Percentiles rank a stretch among this genome's conserved stretches.
Evolutionary conservation across 2,329 filamentous ascomycete genomes (phyloP).

Genomic region (Coniochaeta ligniaria): DNA sequence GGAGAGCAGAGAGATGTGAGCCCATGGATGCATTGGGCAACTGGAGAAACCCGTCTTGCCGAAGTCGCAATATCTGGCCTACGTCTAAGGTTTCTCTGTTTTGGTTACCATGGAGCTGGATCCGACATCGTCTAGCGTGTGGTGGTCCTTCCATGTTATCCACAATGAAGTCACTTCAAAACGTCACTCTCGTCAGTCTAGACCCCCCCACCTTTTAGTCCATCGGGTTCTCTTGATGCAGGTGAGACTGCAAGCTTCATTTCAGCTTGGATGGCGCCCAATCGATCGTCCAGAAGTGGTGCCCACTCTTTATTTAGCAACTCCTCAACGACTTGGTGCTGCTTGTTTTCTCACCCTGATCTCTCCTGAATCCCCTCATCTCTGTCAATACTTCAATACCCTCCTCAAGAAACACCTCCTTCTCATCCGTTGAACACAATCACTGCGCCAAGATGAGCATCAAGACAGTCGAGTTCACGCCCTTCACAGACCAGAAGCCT

Average conservation of each 20-base stretch:
- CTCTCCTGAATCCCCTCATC: not conserved
- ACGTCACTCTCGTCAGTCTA: not conserved
- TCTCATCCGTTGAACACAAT: not conserved
- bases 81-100: too few species aligned
- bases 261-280: not conserved
- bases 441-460: conserved; percentile 51
- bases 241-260: conserved; percentile 1
- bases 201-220: not conserved
- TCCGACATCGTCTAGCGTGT: not conserved
- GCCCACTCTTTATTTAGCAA: not conserved
- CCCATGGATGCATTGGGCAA: too few species aligned
- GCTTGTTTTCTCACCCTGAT: not conserved
- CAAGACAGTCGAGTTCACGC: conserved; percentile 73
- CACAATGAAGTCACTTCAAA: conserved; percentile 2
- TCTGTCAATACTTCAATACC: not conserved
- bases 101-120: too few species aligned
- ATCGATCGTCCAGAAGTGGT: not conserved
- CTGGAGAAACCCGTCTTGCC: too few species aligned
- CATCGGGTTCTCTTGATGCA: not conserved
- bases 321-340: not conserved
- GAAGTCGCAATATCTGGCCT: too few species aligned
- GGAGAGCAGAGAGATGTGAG: too few species aligned
- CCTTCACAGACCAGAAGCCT: conserved; percentile 95
- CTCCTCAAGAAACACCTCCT: not conserved
- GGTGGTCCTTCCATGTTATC: not conserved